Base-by-base conservation (phyloP, 805 yeast species). In the Lipomyces lipofer region DNA sequence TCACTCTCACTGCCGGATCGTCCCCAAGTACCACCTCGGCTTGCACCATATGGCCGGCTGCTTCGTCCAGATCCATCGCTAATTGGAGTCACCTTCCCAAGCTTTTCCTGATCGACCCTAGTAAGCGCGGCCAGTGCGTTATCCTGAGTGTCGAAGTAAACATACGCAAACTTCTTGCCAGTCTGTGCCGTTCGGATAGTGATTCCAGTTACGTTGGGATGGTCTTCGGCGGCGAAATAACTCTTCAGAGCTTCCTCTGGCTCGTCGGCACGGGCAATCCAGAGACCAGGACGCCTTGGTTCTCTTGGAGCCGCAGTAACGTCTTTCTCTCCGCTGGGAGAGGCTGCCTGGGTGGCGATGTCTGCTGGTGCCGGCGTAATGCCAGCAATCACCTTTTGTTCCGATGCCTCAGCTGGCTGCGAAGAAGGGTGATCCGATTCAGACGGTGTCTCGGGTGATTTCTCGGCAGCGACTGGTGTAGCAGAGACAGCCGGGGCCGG, bases 211-310 rank as follows among this genome's bases (percentile, higher is more conserved):
- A 73, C 68, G 45, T 58, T 47, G 7, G 54, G 58, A 21, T 67
- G 70, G 49, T 73, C 75, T 43, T 67, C 67, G 13, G 58, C 66
- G 35, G 66, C 60, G 44, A 74, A 70, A 44, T 60, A 64, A 13
- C 56, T 63, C 24, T 65, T 59, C 17, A 72, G 63, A 29, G 64
- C 66, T 22, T 67, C 69, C 45, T 70, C 68, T 13, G 66, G 33
- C n/a, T 66, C 67, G 32, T 64, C 66, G 40, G 72, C 76, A 3
- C 67, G 66, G 33, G 71, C 66, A 60, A 73, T 64, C 75, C 75
- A 74, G 21, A 73, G 63, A 2, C 74, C 77, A 6, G 73, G 73
- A 9, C 60, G 57, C 12, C 43, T 33, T 2, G 49, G 30, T 19
- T 24, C 35, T 12, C 42, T 53, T 27, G 43, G 19, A 5, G 45